These are phyloP conservation scores for Ailanthus altissimus DNA, from an alignment of 345 rosid genomes.

Conservation along the genomic window DNA sequence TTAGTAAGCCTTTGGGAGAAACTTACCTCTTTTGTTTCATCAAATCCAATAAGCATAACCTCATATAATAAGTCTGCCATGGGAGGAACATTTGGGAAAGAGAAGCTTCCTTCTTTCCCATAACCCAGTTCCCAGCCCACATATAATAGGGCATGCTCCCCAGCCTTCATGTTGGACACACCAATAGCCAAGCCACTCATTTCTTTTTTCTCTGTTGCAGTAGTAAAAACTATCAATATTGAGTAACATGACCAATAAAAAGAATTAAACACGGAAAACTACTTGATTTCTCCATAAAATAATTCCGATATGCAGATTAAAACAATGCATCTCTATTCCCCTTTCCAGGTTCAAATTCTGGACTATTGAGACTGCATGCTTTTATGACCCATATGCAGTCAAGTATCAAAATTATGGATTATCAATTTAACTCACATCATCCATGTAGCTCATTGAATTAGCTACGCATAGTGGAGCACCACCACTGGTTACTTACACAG, in stretches of 20 bases:
- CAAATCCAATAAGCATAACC: slow-evolving; percentile 95
- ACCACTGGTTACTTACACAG: background rate
- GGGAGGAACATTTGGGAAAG: slow-evolving; percentile 94
- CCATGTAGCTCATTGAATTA: background rate
- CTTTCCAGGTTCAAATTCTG: background rate
- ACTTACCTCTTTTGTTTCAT: slow-evolving; percentile 89
- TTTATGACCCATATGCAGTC: background rate
- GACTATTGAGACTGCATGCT: background rate
- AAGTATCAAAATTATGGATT: background rate
- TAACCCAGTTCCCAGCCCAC: slow-evolving; percentile 95
- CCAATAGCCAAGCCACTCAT: slow-evolving; percentile 92
- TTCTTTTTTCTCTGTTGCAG: slow-evolving; percentile 77
- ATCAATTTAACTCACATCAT: background rate
- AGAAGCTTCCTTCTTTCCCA: slow-evolving; percentile 94
- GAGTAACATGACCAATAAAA: background rate
- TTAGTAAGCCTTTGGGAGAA: background rate
- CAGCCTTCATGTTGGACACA: slow-evolving; percentile 81
- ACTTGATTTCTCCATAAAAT: background rate
- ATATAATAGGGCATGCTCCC: slow-evolving; percentile 76
- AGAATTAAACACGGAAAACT: background rate
- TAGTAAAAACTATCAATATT: slow-evolving; percentile 11
- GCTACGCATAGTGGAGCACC: background rate
- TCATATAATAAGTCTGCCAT: slow-evolving; percentile 86
- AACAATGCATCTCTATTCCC: slow-evolving; percentile 8
- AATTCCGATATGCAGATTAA: background rate